Evolutionary conservation across 768 basidiomycete genomes (phyloP).

Genomic region (Plicaturopsis crispa): DNA sequence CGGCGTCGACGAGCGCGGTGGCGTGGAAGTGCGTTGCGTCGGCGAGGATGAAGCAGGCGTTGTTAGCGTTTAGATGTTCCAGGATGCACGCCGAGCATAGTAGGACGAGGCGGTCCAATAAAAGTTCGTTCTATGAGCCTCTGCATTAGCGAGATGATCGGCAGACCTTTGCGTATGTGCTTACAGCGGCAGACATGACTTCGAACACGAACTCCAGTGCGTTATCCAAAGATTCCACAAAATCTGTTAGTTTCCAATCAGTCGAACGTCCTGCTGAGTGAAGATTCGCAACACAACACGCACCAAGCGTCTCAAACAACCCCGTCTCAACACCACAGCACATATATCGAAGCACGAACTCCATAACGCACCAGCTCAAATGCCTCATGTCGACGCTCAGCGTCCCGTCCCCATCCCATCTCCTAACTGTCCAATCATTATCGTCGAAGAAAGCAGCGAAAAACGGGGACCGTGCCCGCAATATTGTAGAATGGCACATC

Average conservation of each 20-base stretch:
- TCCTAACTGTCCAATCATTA: constrained; percentile 66
- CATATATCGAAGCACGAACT: constrained; percentile 66
- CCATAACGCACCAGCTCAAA: constrained; percentile 65
- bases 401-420: constrained; percentile 46
- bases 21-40: constrained; percentile 81
- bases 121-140: constrained; percentile 64
- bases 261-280: neutral
- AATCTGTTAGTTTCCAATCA: constrained; percentile 36
- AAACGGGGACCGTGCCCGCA: constrained; percentile 79
- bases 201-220: constrained; percentile 83
- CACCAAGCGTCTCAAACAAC: constrained; percentile 68
- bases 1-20: constrained; percentile 51
- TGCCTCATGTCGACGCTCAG: constrained; percentile 68
- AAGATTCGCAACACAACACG: constrained; percentile 13
- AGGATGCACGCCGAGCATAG: constrained; percentile 77
- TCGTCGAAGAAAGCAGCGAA: constrained; percentile 83
- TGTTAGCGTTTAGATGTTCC: constrained; percentile 57
- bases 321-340: constrained; percentile 58
- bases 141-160: neutral
- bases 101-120: constrained; percentile 78
- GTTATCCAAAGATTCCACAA: constrained; percentile 57
- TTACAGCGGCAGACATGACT: constrained; percentile 78
- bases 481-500: constrained; percentile 59
- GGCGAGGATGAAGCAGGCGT: constrained; percentile 71
- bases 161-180: constrained; percentile 14